Conservation (phyloP, 202 grass and related monocot genomes). For the Zoysia matrella region DNA sequence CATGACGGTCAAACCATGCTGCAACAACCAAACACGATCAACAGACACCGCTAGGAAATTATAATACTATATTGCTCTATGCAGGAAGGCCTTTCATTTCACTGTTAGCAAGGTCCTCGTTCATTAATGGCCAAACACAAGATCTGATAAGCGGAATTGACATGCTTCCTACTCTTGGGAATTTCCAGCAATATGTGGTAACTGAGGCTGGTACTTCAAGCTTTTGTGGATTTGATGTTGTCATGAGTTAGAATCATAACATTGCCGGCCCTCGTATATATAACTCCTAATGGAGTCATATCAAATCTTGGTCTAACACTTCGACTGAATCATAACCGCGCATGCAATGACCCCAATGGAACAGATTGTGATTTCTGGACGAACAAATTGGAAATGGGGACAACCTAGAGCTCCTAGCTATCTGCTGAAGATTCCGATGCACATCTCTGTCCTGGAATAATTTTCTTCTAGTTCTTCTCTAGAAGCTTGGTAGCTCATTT, state of each 20-base stretch:
- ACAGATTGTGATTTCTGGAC: neutral
- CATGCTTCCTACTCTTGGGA: neutral
- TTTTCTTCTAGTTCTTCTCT: neutral
- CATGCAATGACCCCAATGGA: neutral
- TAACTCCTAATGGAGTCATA: neutral
- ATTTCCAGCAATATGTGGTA: neutral
- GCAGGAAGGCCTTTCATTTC: neutral
- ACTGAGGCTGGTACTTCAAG: neutral
- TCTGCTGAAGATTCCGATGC: neutral
- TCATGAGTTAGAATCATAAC: neutral
- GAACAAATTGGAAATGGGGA: neutral
- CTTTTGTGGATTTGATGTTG: neutral
- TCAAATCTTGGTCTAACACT: neutral
- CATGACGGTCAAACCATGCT: too few relatives aligned
- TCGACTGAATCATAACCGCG: neutral
- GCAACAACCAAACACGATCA: too few relatives aligned
- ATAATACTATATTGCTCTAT: neutral
- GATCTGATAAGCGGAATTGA: neutral
- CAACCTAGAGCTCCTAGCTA: neutral
- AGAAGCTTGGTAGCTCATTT: neutral
- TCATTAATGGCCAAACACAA: neutral
- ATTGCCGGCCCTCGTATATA: too few relatives aligned
- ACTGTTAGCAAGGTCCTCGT: neutral
- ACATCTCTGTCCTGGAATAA: neutral
- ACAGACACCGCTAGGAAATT: neutral